A percentile compares a stretch with the other conserved stretches of the same genome.
These are phyloP conservation scores for Xerocomellus amylosporus DNA, from an alignment of 768 basidiomycete species.

Conservation along the genomic window DNA sequence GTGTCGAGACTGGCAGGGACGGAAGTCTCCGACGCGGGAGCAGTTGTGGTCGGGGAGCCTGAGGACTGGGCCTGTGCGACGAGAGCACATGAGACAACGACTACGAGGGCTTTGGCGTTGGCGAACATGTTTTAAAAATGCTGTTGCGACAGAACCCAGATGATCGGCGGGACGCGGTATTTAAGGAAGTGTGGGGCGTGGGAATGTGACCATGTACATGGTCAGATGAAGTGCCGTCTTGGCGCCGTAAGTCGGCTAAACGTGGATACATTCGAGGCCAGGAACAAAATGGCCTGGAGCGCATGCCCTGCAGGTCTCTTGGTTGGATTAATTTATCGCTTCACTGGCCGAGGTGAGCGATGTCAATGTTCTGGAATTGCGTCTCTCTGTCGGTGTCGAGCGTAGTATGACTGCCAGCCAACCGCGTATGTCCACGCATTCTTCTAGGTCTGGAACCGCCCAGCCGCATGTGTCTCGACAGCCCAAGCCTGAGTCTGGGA, in stretches of 20 bases:
- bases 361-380: background rate
- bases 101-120: slow-evolving; percentile 20
- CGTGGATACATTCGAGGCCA: slow-evolving; percentile 1
- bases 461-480: background rate
- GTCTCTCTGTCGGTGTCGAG: background rate
- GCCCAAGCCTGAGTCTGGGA: background rate
- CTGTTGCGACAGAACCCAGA: background rate
- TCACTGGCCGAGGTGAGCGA: background rate
- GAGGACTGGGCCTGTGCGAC: slow-evolving; percentile 22
- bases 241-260: background rate
- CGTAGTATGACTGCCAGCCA: background rate
- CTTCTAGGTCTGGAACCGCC: slow-evolving; percentile 2
- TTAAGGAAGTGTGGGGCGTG: slow-evolving; percentile 15
- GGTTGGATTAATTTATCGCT: background rate
- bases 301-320: background rate
- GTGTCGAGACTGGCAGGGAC: background rate
- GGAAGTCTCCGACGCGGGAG: slow-evolving; percentile 4
- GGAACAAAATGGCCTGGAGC: background rate
- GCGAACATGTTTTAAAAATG: slow-evolving; percentile 12
- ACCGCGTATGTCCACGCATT: background rate
- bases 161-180: background rate
- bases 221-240: no score
- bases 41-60: background rate
- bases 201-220: slow-evolving; percentile 13
- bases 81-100: slow-evolving; percentile 15